phyloP scores from a whole-genome alignment of 129 eudicot genomes.

The Ambrosia artemisiifolia region DNA sequence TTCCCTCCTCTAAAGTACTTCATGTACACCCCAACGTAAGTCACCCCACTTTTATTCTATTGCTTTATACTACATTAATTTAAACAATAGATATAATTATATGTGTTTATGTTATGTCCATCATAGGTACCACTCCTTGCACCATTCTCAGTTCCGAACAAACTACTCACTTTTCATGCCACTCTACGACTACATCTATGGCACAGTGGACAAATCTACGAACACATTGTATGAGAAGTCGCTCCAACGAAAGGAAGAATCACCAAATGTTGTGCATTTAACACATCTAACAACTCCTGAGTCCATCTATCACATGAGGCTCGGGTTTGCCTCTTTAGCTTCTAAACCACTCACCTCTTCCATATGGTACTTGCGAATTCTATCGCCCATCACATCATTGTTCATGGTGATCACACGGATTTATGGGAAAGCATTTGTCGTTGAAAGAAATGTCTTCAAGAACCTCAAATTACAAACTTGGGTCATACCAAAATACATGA shows the following conservation, averaged over 20 bases:
- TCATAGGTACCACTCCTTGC: slow-evolving; percentile 66
- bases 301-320: slow-evolving; percentile 52
- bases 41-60: background rate
- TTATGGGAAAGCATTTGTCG: too few relatives aligned
- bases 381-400: slow-evolving; percentile 46
- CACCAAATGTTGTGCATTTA: slow-evolving; percentile 37
- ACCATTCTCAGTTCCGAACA: slow-evolving; percentile 76
- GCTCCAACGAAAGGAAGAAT: too few relatives aligned
- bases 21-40: slow-evolving; percentile 81
- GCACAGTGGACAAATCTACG: slow-evolving; percentile 53
- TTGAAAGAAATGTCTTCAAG: too few relatives aligned
- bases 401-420: slow-evolving; percentile 11
- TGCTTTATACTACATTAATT: too few relatives aligned
- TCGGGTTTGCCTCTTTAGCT: slow-evolving; percentile 47
- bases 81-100: too few relatives aligned
- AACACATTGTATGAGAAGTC: background rate
- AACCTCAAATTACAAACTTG: slow-evolving; percentile 10
- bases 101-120: background rate
- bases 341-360: background rate
- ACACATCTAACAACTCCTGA: slow-evolving; percentile 69
- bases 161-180: slow-evolving; percentile 82
- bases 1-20: slow-evolving; percentile 73
- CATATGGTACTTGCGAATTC: slow-evolving; percentile 47
- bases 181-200: slow-evolving; percentile 65
- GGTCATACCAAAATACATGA: slow-evolving; percentile 49